A percentile compares a stretch with the other conserved stretches of the same genome.
Conservation (phyloP, 2,329 filamentous ascomycete species). For the Colletotrichum sp. region DNA sequence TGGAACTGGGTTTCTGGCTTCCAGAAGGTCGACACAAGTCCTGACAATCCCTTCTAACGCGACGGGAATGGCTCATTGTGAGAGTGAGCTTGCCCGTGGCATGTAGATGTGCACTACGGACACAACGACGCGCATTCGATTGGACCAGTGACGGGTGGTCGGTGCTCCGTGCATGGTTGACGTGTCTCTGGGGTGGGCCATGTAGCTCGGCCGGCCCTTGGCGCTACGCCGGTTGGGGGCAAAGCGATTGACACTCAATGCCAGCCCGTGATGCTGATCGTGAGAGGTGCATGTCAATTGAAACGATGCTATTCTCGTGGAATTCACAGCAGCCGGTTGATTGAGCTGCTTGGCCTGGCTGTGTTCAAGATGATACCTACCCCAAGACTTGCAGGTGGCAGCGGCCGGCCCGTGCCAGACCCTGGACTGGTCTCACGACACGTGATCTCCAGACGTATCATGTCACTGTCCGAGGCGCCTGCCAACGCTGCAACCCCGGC, state of each 20-base stretch:
- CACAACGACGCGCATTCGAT: background rate
- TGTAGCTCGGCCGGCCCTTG: background rate
- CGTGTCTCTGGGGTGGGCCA: constrained; percentile 12
- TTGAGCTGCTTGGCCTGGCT: background rate
- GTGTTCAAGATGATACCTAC: background rate
- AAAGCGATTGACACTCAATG: background rate
- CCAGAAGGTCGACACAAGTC: background rate
- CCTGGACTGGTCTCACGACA: background rate
- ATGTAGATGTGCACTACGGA: background rate
- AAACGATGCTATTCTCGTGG: background rate
- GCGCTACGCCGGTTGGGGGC: background rate
- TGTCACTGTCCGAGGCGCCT: background rate
- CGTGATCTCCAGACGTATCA: background rate
- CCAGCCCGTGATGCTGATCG: background rate
- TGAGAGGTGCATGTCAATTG: background rate
- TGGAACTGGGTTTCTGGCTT: background rate
- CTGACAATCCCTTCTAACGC: background rate
- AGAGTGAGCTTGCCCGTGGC: background rate
- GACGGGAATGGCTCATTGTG: background rate
- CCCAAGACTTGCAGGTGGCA: background rate
- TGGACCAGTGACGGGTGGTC: background rate
- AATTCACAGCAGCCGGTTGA: background rate
- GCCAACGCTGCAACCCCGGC: background rate
- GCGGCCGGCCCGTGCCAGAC: background rate
- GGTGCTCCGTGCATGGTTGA: constrained; percentile 17